Base-by-base conservation (phyloP, 78 protist genomes). In the Parvularia atlantis region DNA sequence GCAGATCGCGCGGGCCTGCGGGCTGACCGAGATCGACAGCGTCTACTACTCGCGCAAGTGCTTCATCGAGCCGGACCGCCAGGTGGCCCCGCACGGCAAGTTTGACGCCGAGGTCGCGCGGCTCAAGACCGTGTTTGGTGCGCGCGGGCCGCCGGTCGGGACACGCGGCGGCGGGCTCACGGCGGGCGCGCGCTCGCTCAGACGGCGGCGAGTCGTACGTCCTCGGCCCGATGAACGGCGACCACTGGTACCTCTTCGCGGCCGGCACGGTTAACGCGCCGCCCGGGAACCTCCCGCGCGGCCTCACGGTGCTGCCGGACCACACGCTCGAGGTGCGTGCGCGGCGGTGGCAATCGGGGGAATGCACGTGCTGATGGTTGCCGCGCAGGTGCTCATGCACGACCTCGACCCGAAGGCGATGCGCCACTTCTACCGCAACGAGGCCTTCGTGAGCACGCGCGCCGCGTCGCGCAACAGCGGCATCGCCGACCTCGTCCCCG, bases 221-320 rank as follows among this genome's bases (percentile, higher is more conserved):
- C 11, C 82, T 88, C 63, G 96, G 96, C n/a, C 81, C 80, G 28
- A 58, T 84, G 36, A 80, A 74, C 79, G 75, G 77, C 16, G 92
- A 89, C 33, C 87, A 76, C 60, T 92, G 96, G 96, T 72, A 87
- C 67, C 75, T 87, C 31, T 92, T 78, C 75, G 56, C 81, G 37
- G 88, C 83, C 48, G 89, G 81, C 36, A 50, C 41, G 48, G 71
- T 30, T 24, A 67, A 1, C 46, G 61, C n/a, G 39, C 75, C 10
- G 68, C 72, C 24, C 78, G 53, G 28, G 80, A 72, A 56, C 60
- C 73, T 63, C 39, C 46, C 54, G 46, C 68, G 40, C 26, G 54
- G 10, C 52, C 52, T 19, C 24, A 2, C 22, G 68, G 46, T 4
- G 7, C 39, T n/a, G 14, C 68, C 22, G 41, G 33, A 46, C 62